phyloP scores from a whole-genome alignment of 2,329 filamentous ascomycete genomes.

The Escovopsis weberi region DNA sequence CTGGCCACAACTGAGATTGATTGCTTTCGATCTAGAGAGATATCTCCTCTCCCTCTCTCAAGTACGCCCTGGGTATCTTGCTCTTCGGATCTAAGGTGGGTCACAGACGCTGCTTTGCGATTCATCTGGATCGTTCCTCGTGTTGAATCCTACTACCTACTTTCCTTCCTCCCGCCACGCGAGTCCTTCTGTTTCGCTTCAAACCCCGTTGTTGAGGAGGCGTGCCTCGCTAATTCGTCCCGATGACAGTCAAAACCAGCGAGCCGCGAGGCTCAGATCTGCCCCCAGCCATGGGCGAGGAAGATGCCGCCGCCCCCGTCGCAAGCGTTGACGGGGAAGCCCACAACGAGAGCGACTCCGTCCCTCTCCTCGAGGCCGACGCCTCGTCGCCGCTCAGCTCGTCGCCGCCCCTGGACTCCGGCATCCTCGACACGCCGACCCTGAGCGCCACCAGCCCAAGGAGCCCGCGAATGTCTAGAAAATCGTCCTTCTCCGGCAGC shows the following conservation, averaged over 20 bases:
- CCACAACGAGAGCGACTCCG: not conserved
- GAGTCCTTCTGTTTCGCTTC: not conserved
- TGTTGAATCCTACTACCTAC: no score
- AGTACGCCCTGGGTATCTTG: no score
- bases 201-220: not conserved
- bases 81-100: no score
- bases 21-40: no score
- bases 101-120: no score
- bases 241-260: not conserved
- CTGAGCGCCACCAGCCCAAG: slow-evolving; percentile 30
- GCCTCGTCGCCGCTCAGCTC: slow-evolving; percentile 25
- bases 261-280: not conserved
- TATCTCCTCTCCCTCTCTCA: no score
- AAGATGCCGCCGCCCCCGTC: slow-evolving; percentile 2
- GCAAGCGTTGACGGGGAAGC: slow-evolving; percentile 1
- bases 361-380: slow-evolving; percentile 27
- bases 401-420: slow-evolving; percentile 27
- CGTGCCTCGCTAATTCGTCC: not conserved
- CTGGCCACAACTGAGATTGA: no score
- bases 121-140: no score
- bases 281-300: slow-evolving; percentile 4
- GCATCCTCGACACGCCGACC: slow-evolving; percentile 34
- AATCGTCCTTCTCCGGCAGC: slow-evolving; percentile 68
- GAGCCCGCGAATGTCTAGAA: slow-evolving; percentile 53
- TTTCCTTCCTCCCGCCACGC: no score